Evolutionary conservation across 805 yeast species (phyloP).

Genomic region (Lipomyces orientalis): DNA sequence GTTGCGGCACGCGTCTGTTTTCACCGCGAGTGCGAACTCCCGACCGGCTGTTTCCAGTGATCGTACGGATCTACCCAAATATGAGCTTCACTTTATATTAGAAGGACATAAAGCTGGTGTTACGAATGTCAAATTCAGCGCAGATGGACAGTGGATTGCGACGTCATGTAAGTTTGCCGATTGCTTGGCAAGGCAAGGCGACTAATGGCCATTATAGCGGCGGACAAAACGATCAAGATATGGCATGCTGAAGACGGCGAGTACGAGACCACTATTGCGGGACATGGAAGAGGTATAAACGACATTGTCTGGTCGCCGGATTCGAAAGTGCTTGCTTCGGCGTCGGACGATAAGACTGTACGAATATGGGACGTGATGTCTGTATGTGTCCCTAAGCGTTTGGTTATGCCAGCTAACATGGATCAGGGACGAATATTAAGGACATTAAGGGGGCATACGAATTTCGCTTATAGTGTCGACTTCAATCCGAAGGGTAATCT

Average conservation of each 20-base stretch:
- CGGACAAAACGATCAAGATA: conserved; percentile 61
- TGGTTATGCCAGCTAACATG: not conserved
- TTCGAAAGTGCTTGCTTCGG: conserved; percentile 74
- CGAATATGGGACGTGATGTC: conserved; percentile 69
- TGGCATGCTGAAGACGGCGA: conserved; percentile 56
- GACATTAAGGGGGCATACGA: conserved; percentile 76
- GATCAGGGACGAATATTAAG: conserved; percentile 42
- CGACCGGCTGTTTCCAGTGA: not conserved
- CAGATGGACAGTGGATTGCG: conserved; percentile 34
- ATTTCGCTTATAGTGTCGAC: conserved; percentile 73
- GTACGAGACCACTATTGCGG: conserved; percentile 49
- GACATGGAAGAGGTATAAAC: conserved; percentile 75
- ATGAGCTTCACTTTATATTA: conserved; percentile 12
- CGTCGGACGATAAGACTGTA: conserved; percentile 83
- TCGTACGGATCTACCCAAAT: conserved; percentile 14
- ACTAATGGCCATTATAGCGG: conserved; percentile 15
- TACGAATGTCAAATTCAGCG: conserved; percentile 24
- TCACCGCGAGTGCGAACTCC: not conserved
- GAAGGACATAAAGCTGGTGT: conserved; percentile 33
- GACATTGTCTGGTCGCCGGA: conserved; percentile 81
- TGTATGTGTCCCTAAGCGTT: conserved; percentile 46
- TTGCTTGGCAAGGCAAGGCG: not conserved
- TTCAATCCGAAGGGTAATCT: conserved; percentile 79
- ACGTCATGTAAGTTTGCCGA: conserved; percentile 31
- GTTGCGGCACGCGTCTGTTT: not conserved